These are phyloP conservation scores for Sclerotinia nivalis DNA, from an alignment of 2,329 filamentous ascomycete genomes.

Conservation along the genomic window DNA sequence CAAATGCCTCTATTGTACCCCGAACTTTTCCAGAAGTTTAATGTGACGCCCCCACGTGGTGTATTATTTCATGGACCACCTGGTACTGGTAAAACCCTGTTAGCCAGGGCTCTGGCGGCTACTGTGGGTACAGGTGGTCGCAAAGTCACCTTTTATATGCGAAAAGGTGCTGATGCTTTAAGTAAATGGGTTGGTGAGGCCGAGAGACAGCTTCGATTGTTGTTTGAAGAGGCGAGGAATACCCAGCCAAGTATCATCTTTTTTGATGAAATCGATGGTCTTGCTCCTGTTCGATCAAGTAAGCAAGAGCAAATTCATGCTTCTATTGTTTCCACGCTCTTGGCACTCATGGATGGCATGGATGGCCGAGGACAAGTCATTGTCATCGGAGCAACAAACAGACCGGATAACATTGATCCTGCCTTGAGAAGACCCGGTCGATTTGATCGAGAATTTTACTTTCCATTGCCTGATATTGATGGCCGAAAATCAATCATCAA, in stretches of 20 bases:
- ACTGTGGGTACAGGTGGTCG: constrained; percentile 84
- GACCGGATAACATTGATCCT: constrained; percentile 93
- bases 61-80: constrained; percentile 97
- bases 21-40: constrained; percentile 86
- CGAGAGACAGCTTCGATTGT: constrained; percentile 85
- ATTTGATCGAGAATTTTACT: constrained; percentile 98
- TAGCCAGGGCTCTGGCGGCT: constrained; percentile 88
- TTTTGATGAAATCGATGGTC: constrained; percentile 97
- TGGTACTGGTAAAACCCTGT: constrained; percentile 91
- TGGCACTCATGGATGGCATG: constrained; percentile 97
- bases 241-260: constrained; percentile 99
- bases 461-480: constrained; percentile 81
- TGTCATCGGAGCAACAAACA: constrained; percentile 97
- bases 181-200: constrained; percentile 99
- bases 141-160: constrained; percentile 99
- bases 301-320: constrained; percentile 99
- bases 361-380: constrained; percentile 97
- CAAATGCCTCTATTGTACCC: constrained; percentile 91
- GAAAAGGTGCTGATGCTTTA: constrained; percentile 94
- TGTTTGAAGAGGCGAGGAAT: constrained; percentile 94
- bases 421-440: constrained; percentile 91
- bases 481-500: constrained; percentile 85
- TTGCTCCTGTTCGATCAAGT: constrained; percentile 93
- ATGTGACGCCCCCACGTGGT: constrained; percentile 90
- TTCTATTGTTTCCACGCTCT: constrained; percentile 91